These are phyloP conservation scores for Cladobotryum mycophilum DNA, from an alignment of 2,329 filamentous ascomycete genomes.

Conservation along the genomic window DNA sequence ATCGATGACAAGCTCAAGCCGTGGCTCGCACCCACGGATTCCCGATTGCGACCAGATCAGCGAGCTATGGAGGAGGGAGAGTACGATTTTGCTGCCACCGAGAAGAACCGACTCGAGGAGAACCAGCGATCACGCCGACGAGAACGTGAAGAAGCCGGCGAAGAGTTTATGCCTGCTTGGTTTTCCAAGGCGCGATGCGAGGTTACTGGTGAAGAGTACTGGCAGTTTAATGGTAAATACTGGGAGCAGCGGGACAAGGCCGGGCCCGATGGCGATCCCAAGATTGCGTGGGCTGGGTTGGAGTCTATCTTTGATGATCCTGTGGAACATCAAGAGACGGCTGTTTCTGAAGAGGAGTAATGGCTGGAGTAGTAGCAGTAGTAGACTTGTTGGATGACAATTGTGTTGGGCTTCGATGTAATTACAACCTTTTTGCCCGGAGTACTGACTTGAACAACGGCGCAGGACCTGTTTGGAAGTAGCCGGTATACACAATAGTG, in stretches of 20 bases:
- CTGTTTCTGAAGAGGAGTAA: not conserved
- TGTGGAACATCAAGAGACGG: not conserved
- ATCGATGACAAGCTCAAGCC: constrained; percentile 74
- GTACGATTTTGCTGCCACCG: constrained; percentile 85
- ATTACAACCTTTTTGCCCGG: no score
- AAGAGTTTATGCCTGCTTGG: constrained; percentile 81
- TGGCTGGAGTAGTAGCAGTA: not conserved
- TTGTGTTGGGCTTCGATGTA: not conserved
- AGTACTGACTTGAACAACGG: no score
- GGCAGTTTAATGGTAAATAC: constrained; percentile 84
- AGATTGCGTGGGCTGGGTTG: constrained; percentile 60
- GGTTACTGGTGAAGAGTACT: constrained; percentile 81
- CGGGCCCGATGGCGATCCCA: constrained; percentile 48
- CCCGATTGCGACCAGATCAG: constrained; percentile 87
- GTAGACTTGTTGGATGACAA: not conserved
- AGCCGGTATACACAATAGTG: constrained; percentile 7
- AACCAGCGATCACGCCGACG: constrained; percentile 74
- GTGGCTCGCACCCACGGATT: constrained; percentile 85
- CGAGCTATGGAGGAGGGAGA: constrained; percentile 98
- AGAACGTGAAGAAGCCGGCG: constrained; percentile 66
- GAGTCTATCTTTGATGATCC: constrained; percentile 64
- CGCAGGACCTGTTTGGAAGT: not conserved
- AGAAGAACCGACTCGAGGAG: constrained; percentile 94
- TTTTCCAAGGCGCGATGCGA: constrained; percentile 69
- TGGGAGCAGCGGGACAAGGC: constrained; percentile 70